phyloP scores from a whole-genome alignment of 352 stramenopile genomes.

The Phytophthora boehmeriae region DNA sequence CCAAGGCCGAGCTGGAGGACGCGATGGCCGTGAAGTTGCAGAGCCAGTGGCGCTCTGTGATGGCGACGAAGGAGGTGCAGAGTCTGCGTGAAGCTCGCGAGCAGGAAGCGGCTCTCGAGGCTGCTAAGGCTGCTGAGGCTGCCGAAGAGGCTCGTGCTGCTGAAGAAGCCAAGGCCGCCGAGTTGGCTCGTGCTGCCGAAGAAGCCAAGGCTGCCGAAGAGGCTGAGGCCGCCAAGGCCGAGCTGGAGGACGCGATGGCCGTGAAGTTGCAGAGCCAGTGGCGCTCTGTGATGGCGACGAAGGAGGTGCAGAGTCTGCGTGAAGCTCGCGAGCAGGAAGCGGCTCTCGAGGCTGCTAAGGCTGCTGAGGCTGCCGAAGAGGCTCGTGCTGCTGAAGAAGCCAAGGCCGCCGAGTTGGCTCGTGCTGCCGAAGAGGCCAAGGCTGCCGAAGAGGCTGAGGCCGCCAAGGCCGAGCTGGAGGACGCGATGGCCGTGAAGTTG shows the following conservation, averaged over 20 bases:
- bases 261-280: constrained; percentile 3
- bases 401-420: background rate
- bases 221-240: background rate
- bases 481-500: constrained; percentile 2
- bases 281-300: constrained; percentile 2
- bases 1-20: background rate
- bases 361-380: background rate
- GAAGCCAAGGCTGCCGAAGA: background rate
- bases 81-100: background rate
- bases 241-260: constrained; percentile 1
- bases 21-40: background rate
- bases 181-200: background rate
- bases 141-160: background rate
- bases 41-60: constrained; percentile 1
- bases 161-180: background rate
- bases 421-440: background rate
- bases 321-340: background rate
- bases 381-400: background rate
- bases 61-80: background rate
- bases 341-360: background rate
- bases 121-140: background rate
- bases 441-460: background rate
- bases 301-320: constrained; percentile 2
- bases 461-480: constrained; percentile 11
- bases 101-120: constrained; percentile 1